These are phyloP conservation scores for Pichia sporocuriosa DNA, from an alignment of 805 yeast species.

Conservation along the genomic window DNA sequence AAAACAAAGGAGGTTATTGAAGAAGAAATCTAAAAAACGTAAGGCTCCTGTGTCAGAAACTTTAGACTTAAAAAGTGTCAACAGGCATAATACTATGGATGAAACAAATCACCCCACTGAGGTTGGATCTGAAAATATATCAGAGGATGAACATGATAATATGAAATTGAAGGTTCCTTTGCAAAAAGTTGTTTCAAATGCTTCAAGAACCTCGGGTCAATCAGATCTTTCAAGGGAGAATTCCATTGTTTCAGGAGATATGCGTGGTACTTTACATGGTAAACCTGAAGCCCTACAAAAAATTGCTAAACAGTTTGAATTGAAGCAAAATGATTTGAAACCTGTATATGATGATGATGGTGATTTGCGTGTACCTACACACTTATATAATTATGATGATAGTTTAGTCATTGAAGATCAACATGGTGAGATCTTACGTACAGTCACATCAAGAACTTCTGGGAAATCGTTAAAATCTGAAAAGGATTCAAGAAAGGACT, in stretches of 20 bases:
- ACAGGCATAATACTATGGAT: no score
- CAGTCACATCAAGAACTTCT: slow-evolving; percentile 27
- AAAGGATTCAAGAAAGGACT: slow-evolving; percentile 10
- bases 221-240: slow-evolving; percentile 15
- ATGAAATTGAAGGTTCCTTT: slow-evolving; percentile 5
- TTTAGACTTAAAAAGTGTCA: slow-evolving; percentile 12
- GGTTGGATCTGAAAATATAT: not conserved
- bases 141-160: not conserved
- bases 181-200: slow-evolving; percentile 7
- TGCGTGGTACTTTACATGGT: slow-evolving; percentile 13
- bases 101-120: no score
- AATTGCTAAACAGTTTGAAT: slow-evolving; percentile 15
- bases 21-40: slow-evolving; percentile 22
- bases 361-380: slow-evolving; percentile 27
- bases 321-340: slow-evolving; percentile 23
- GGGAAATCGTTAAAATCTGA: not conserved
- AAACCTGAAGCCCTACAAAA: slow-evolving; percentile 13
- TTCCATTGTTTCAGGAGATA: slow-evolving; percentile 7
- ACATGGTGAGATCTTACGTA: slow-evolving; percentile 72
- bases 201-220: slow-evolving; percentile 4
- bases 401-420: slow-evolving; percentile 72
- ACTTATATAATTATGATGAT: slow-evolving; percentile 64
- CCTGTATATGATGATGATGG: slow-evolving; percentile 32
- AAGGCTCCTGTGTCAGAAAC: slow-evolving; percentile 27
- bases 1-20: slow-evolving; percentile 39